Percentiles rank a stretch among this genome's conserved stretches.
Evolutionary conservation across 768 basidiomycete genomes (phyloP).

Genomic region (Trametes punicea): DNA sequence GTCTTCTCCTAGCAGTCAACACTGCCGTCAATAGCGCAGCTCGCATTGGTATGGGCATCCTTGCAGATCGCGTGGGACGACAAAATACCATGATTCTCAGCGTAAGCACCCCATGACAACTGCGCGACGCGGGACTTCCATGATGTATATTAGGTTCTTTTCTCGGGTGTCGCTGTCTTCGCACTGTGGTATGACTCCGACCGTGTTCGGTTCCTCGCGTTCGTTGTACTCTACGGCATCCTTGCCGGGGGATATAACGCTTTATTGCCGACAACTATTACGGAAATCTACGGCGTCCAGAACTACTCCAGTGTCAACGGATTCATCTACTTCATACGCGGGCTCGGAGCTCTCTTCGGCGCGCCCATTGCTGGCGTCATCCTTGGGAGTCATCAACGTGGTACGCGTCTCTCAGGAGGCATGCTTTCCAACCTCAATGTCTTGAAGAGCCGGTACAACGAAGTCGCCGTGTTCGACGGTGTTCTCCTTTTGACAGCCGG

Average conservation of each 20-base stretch:
- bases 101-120: conserved; percentile 24
- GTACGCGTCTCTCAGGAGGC: neutral
- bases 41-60: conserved; percentile 39
- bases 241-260: conserved; percentile 45
- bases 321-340: conserved; percentile 41
- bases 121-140: neutral
- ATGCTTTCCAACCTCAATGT: neutral
- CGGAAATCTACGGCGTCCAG: conserved; percentile 42
- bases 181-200: conserved; percentile 42
- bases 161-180: conserved; percentile 39
- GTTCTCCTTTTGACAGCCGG: conserved; percentile 35
- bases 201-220: conserved; percentile 37
- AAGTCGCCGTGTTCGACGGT: conserved; percentile 39
- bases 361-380: conserved; percentile 43
- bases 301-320: conserved; percentile 42
- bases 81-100: conserved; percentile 43
- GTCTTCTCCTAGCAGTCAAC: conserved; percentile 40
- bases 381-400: conserved; percentile 32
- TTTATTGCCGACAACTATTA: conserved; percentile 41
- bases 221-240: conserved; percentile 41
- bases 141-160: conserved; percentile 31
- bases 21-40: conserved; percentile 42
- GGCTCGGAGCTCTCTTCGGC: conserved; percentile 39
- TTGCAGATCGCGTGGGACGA: conserved; percentile 41
- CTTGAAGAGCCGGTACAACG: conserved; percentile 33